These are phyloP conservation scores for Diplodia seriata DNA, from an alignment of 2,329 filamentous ascomycete genomes.

Conservation along the genomic window DNA sequence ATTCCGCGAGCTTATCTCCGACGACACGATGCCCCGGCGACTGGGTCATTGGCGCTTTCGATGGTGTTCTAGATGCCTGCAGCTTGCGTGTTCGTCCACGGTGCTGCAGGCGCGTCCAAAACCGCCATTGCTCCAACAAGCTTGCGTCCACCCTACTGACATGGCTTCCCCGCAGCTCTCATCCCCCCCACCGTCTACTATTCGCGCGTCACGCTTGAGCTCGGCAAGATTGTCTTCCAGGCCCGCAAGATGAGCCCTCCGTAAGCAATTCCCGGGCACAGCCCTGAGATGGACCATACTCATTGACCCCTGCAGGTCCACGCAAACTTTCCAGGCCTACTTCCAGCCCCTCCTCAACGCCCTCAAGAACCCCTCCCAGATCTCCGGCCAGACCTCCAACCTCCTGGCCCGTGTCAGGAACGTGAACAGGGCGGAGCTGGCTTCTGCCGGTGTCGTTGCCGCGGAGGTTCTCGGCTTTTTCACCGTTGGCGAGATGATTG, in stretches of 20 bases:
- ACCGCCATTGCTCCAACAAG: background rate
- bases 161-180: constrained; percentile 65
- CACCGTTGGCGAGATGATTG: constrained; percentile 96
- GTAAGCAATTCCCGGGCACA: constrained; percentile 67
- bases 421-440: constrained; percentile 73
- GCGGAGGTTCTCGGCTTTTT: constrained; percentile 97
- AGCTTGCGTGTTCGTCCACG: constrained; percentile 6
- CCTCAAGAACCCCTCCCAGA: constrained; percentile 70
- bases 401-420: constrained; percentile 69
- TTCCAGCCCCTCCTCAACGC: constrained; percentile 77
- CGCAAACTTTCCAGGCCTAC: constrained; percentile 85
- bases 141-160: constrained; percentile 35
- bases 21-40: background rate
- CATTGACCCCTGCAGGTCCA: constrained; percentile 61
- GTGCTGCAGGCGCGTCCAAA: constrained; percentile 22
- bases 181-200: constrained; percentile 91
- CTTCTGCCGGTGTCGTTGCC: constrained; percentile 75
- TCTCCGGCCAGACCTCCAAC: constrained; percentile 58
- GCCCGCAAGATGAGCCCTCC: constrained; percentile 92
- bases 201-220: constrained; percentile 84
- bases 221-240: constrained; percentile 84
- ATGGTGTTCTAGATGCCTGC: constrained; percentile 27
- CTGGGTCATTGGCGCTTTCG: constrained; percentile 25
- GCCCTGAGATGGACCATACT: constrained; percentile 11
- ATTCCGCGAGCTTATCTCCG: background rate